Base-by-base conservation (phyloP, 345 rosid species). In the Capsella bursapastoris region DNA sequence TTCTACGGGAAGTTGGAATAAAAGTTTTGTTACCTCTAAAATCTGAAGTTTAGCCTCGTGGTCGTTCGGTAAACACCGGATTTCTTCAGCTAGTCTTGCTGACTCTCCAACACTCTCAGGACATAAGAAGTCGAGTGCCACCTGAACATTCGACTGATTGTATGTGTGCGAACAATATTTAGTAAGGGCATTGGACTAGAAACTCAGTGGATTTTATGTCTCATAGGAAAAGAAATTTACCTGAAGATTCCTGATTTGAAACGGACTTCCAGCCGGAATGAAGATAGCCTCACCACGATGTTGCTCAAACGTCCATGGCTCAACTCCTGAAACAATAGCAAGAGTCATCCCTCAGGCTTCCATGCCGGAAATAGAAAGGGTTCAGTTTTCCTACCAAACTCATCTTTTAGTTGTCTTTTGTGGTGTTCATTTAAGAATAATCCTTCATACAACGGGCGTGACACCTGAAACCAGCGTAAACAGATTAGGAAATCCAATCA, bases 181-280 rank as follows among this genome's bases (percentile, higher is more conserved):
- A 43, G 64, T 59, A 64, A 56, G 11, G 4, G n/a, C 45, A 64
- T 64, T 5, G 43, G 60, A 57, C 41, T 35, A 18, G 8, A 14
- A 37, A 48, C 31, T 35, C 12, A 1, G 16, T 59, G 50, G 53
- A 18, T 34, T 37, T 15, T 28, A 55, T 16, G 51, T 45, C 55
- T 25, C 32, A n/a, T 38, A 31, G 9, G 29, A 6, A 47, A 2
- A 11, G 29, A 29, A 27, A 41, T 82, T 82, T 44, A 84, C 99
- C 89, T 88, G 92, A 72, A 89, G 86, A 79, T 89, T 89, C 76
- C 85, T 89, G 76, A 80, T 68, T 78, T 95, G 99, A 78, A 86
- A 95, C 43, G 96, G 98, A 79, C 98, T 92, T 58, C 99, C 97
- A 72, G 99, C 92, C 31, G 99, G 99, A 55, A 95, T 53, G 81